Percentiles rank a stretch among this genome's conserved stretches.
These are phyloP conservation scores for Phyllostachys edulis DNA, from an alignment of 176 grass and related monocot genomes.

Conservation along the genomic window DNA sequence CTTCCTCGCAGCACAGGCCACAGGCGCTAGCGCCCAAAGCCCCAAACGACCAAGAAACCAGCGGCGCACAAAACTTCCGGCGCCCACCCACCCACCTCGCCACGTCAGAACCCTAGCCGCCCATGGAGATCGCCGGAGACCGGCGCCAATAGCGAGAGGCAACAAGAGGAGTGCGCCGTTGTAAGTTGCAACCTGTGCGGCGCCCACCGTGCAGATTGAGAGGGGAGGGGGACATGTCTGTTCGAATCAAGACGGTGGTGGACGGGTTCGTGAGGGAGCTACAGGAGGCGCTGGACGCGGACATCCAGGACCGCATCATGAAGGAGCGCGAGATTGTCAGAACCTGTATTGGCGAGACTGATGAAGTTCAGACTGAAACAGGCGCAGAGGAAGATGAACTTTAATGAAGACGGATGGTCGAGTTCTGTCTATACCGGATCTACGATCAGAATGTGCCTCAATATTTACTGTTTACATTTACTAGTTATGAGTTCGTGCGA, in stretches of 20 bases:
- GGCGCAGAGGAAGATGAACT: too few relatives aligned
- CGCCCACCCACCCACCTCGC: constrained; percentile 15
- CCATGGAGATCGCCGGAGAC: constrained; percentile 16
- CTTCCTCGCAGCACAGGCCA: background rate
- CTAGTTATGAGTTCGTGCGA: too few relatives aligned
- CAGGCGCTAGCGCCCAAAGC: too few relatives aligned
- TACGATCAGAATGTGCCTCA: too few relatives aligned
- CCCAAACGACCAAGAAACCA: background rate
- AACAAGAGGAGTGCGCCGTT: background rate
- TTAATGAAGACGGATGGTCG: too few relatives aligned
- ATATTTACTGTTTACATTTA: too few relatives aligned
- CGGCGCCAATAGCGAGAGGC: background rate
- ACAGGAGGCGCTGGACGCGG: constrained; percentile 92
- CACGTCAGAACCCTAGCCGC: constrained; percentile 37
- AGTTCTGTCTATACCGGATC: too few relatives aligned
- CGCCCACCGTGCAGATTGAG: background rate
- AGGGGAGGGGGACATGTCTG: constrained; percentile 57
- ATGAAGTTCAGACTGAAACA: too few relatives aligned
- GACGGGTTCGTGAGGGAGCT: constrained; percentile 97
- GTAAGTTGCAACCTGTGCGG: background rate
- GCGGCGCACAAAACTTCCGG: constrained; percentile 28
- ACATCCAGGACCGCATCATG: constrained; percentile 96
- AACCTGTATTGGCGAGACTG: too few relatives aligned
- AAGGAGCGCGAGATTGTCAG: constrained; percentile 96
- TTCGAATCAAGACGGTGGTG: constrained; percentile 95